Percentiles rank a stretch among this genome's conserved stretches.
phyloP scores from a whole-genome alignment of 768 basidiomycete species.

The Mycena floridula region DNA sequence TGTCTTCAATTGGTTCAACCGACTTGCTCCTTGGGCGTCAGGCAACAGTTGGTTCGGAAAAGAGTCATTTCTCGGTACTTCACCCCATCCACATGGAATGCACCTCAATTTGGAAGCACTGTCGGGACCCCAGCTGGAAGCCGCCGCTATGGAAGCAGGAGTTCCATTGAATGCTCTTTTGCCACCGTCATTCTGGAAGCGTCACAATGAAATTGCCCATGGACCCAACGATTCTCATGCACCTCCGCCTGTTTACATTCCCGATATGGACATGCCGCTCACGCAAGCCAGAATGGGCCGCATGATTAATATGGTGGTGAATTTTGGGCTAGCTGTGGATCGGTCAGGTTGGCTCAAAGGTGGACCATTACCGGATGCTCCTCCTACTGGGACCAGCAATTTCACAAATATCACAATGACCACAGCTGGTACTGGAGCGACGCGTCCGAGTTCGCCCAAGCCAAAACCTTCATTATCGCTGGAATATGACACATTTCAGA shows the following conservation, averaged over 20 bases:
- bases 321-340: constrained; percentile 39
- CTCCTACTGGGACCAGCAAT: background rate
- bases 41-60: constrained; percentile 9
- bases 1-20: background rate
- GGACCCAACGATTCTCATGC: too few relatives aligned
- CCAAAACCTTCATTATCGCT: constrained; percentile 12
- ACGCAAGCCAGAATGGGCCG: constrained; percentile 54
- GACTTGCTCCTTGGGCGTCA: constrained; percentile 13
- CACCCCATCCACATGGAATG: constrained; percentile 37
- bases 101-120: constrained; percentile 62
- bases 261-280: constrained; percentile 22
- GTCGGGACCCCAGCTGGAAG: constrained; percentile 45
- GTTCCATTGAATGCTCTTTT: constrained; percentile 49
- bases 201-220: background rate
- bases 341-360: constrained; percentile 9
- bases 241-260: too few relatives aligned
- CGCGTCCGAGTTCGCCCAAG: background rate
- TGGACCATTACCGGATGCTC: background rate
- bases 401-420: constrained; percentile 1
- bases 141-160: constrained; percentile 64
- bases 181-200: constrained; percentile 27
- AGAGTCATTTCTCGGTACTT: constrained; percentile 9
- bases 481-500: constrained; percentile 26
- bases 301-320: constrained; percentile 51
- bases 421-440: too few relatives aligned